Conservation (phyloP, 192 early-diverging fungal genomes). For the Dissophora globulifera region DNA sequence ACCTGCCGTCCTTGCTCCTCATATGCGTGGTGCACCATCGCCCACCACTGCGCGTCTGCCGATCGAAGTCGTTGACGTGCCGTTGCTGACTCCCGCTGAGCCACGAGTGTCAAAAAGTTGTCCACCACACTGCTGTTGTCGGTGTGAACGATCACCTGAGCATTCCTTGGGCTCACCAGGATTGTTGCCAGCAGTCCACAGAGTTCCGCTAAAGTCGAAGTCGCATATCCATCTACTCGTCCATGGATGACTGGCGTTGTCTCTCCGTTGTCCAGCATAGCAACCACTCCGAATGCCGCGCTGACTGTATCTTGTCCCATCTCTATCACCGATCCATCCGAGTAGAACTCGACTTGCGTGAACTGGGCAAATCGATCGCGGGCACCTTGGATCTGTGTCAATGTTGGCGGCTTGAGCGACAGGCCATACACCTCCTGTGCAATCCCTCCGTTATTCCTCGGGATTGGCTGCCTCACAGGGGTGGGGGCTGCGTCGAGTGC, state of each 20-base stretch:
- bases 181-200: slow-evolving; percentile 1
- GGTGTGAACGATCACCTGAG: not conserved
- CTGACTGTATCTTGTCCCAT: not conserved
- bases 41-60: slow-evolving; percentile 4
- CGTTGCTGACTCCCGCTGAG: not conserved
- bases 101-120: not conserved
- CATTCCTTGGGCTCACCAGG: not conserved
- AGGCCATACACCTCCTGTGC: too few species aligned
- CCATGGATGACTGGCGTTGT: not conserved
- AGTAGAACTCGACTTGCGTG: too few species aligned
- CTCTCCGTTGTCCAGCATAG: too few species aligned
- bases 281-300: slow-evolving; percentile 10
- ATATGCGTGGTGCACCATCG: not conserved
- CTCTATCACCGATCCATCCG: slow-evolving; percentile 1
- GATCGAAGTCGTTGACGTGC: not conserved
- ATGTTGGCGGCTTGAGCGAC: too few species aligned
- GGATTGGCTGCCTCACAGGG: too few species aligned
- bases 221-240: not conserved
- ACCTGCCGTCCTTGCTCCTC: not conserved
- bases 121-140: slow-evolving; percentile 5
- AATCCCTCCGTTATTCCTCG: too few species aligned
- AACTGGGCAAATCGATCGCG: too few species aligned
- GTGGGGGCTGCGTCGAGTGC: too few species aligned
- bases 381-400: too few species aligned
- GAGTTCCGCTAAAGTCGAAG: slow-evolving; percentile 2